Percentiles rank a stretch among this genome's conserved stretches.
Evolutionary conservation across 2,329 filamentous ascomycete species (phyloP).

Genomic region (Verticillium longisporum): DNA sequence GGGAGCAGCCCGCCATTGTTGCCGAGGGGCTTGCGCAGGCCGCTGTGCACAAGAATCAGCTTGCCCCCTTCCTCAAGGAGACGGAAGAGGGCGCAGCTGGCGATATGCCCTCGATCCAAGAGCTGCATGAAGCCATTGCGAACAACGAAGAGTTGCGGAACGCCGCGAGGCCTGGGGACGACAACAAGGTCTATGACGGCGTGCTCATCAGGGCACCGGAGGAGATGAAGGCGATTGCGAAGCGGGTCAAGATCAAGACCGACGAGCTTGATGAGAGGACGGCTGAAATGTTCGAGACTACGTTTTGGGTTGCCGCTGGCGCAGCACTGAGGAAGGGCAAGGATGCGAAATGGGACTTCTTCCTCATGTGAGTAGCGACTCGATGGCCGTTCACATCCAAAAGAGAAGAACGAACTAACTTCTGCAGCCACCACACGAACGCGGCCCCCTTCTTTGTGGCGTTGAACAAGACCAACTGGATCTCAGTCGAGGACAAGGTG

Average conservation of each 20-base stretch:
- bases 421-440: constrained; percentile 67
- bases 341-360: constrained; percentile 74
- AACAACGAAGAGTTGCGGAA: constrained; percentile 47
- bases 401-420: constrained; percentile 1
- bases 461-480: constrained; percentile 55
- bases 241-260: constrained; percentile 48
- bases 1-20: constrained; percentile 71
- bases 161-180: constrained; percentile 43
- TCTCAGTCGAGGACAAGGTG: constrained; percentile 52
- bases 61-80: constrained; percentile 45
- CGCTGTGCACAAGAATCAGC: constrained; percentile 57
- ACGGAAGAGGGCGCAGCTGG: constrained; percentile 39
- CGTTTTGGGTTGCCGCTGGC: constrained; percentile 39
- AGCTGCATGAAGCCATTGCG: constrained; percentile 55
- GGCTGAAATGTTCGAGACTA: constrained; percentile 62
- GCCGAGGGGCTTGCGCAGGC: constrained; percentile 75
- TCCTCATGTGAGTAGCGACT: constrained; percentile 41
- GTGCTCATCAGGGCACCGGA: constrained; percentile 56
- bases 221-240: constrained; percentile 55
- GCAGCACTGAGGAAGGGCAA: constrained; percentile 60
- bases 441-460: constrained; percentile 64
- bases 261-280: constrained; percentile 49
- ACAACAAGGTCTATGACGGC: constrained; percentile 62
- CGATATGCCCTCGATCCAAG: constrained; percentile 37
- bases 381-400: not conserved